phyloP scores from a whole-genome alignment of 2,329 filamentous ascomycete species.

The Aureobasidium sp. region DNA sequence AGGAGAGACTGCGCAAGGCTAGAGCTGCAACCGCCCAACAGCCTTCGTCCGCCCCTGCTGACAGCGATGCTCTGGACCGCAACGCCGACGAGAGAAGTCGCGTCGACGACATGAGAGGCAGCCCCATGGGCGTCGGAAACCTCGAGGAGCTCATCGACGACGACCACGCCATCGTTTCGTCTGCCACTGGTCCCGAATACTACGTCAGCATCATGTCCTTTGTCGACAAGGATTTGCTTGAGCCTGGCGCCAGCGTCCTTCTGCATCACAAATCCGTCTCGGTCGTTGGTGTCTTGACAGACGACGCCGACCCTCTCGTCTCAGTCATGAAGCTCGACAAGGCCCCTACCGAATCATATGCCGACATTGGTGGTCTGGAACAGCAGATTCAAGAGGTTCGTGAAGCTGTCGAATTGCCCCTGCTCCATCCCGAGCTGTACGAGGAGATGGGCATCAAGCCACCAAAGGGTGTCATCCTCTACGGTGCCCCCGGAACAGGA shows the following conservation, averaged over 20 bases:
- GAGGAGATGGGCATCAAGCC: conserved; percentile 99
- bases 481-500: conserved; percentile 92
- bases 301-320: conserved; percentile 90
- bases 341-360: conserved; percentile 94
- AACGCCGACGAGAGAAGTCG: conserved; percentile 91
- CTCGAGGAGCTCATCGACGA: conserved; percentile 98
- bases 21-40: conserved; percentile 63
- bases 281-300: conserved; percentile 92
- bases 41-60: conserved; percentile 50
- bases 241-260: conserved; percentile 90
- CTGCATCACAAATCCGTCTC: conserved; percentile 97
- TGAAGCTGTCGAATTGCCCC: conserved; percentile 89
- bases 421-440: conserved; percentile 93
- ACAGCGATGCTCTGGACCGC: conserved; percentile 71
- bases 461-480: conserved; percentile 97
- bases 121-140: conserved; percentile 96
- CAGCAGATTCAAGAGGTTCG: conserved; percentile 94
- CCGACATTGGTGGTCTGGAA: conserved; percentile 95
- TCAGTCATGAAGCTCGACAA: conserved; percentile 99
- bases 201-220: conserved; percentile 99
- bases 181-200: conserved; percentile 94
- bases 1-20: conserved; percentile 88
- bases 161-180: conserved; percentile 96
- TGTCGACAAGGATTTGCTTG: conserved; percentile 95
- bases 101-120: conserved; percentile 97